Evolutionary conservation across 2,329 filamentous ascomycete species (phyloP), one percentile per base, ranked within the genome.

Genomic region (Aspergillus versicolor): DNA sequence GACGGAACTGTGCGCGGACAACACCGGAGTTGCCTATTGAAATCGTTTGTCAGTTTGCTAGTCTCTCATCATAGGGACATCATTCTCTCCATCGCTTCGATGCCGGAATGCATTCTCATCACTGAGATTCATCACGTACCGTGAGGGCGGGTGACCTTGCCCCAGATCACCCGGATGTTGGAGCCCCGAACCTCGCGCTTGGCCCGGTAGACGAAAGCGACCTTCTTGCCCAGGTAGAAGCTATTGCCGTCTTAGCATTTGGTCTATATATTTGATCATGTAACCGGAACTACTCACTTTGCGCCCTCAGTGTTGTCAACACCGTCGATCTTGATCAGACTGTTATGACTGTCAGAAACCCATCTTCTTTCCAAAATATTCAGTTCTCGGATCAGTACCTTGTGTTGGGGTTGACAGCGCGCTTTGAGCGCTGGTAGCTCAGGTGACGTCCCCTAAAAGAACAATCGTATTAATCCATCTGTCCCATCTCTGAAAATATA

Each of bases 151-250:
- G 91, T 96, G 78, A 97, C 89, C 86, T 96, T 97, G 84, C 93
- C 93, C 92, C 92, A 97, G 84, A 97, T 97, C 72, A 97, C 89
- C 77, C 93, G 88, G 83, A 97, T 95, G 89, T 97, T 97, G 79
- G 92, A 93, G 78, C 94, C 94, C 75, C 93, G 90, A 76, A 96
- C 86, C 85, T 96, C 91, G 82, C 88, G 92, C 82, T 91, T 88
- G 72, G 88, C 93, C 77, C 92, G 91, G 87, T 97, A 99, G 81
- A 99, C 92, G 81, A 92, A 99, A 79, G 94, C 94, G 79, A 97
- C 88, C 84, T 92, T 92, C 90, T 99, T 99, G 83, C 94, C 94
- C 69, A 91, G 84, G 85, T 99, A 99, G 90, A 97, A 97, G 82
- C 78, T 81, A 64, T 59, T 45, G 27, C 54, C 52, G 57, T 61